Base-by-base conservation (phyloP, 208 protist species). In the Crithidia brevicula region DNA sequence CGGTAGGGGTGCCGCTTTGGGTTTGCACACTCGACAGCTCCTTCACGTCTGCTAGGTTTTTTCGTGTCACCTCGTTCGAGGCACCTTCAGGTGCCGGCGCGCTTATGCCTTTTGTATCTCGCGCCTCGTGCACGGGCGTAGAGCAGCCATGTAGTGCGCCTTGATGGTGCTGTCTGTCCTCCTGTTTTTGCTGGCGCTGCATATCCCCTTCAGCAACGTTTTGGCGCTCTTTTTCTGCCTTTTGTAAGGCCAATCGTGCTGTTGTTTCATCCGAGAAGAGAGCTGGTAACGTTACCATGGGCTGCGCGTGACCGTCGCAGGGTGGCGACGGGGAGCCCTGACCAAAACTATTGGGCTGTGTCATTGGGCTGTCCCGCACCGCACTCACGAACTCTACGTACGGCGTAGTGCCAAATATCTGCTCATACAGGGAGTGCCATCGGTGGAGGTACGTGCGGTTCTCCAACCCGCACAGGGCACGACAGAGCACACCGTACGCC, bases 401-500 rank as follows among this genome's bases (percentile, higher is more conserved):
- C 11, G 76, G 47, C 23, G 79, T 77, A 3, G 56, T 46, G 34
- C 69, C 81, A 67, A 91, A 94, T 11, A 85, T 50, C 10, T 72
- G 75, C 33, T 75, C 47, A 40, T 90, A 83, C 4, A 89, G 50
- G 1, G 67, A 28, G 60, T 88, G 73, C 88, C 88, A 94, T 25
- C 69, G 80, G 18, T 67, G 66, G 15, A 87, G 61, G 31, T 62
- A 69, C 8, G 67, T 68, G 27, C 49, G 52, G 11, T 74, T 71
- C 5, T 70, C 57, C 25, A 74, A 22, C 13, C 53, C 40, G 61
- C 77, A 93, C n/a, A 83, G 60, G 5, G 70, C 84, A 53, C 67
- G 80, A 54, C 84, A 89, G 1, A 86, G 50, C 18, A 89, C 79
- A 51, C 63, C 67, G 67, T 79, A 90, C 1, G 81, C 81, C 20